Base-by-base conservation (phyloP, 257 asterid genomes). In the Parsonsia alboflavescens region DNA sequence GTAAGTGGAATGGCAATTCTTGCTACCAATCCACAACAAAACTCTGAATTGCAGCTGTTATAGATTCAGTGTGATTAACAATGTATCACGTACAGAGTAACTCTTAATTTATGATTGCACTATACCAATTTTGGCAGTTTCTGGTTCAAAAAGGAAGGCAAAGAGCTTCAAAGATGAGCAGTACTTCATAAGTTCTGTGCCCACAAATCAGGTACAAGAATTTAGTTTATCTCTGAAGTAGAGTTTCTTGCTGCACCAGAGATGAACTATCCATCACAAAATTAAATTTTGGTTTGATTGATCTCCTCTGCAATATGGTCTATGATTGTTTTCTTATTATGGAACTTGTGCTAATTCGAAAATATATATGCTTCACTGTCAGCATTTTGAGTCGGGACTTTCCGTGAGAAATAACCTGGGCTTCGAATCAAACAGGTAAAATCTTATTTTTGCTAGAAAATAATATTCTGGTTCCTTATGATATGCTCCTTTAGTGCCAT, bases 341-440 rank as follows among this genome's bases (percentile, higher is more conserved):
- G 41, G 41, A 68, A n/a, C 71, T 7, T 39, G 26, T 39, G 44
- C 22, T 69, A 46, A 22, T 21, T 45, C 41, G 9, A 3, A 39
- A 3, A 39, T 19, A 22, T 69, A 22, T 45, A 7, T 69, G 58
- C 71, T 66, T 68, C 2, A 15, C 73, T 69, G 45, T 76, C 97
- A 94, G 98, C 99, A 95, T 90, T 92, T 87, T 79, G 99, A 95
- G 85, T 95, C 97, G 11, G 99, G 99, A 78, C 96, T 92, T 54
- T 78, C 97, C 2, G 89, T 87, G 84, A 84, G 91, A 79, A 86
- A 82, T 63, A 85, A 84, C 80, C 90, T 79, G 73, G 96, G 96
- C 64, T 85, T 89, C 66, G 91, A 84, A 75, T 74, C 97, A 74
- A 90, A 90, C 73, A 95, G 97, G 99, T 89, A 75, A 73, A 77